Evolutionary conservation across 2,329 filamentous ascomycete genomes (phyloP).

Genomic region (Ilyonectria robusta): DNA sequence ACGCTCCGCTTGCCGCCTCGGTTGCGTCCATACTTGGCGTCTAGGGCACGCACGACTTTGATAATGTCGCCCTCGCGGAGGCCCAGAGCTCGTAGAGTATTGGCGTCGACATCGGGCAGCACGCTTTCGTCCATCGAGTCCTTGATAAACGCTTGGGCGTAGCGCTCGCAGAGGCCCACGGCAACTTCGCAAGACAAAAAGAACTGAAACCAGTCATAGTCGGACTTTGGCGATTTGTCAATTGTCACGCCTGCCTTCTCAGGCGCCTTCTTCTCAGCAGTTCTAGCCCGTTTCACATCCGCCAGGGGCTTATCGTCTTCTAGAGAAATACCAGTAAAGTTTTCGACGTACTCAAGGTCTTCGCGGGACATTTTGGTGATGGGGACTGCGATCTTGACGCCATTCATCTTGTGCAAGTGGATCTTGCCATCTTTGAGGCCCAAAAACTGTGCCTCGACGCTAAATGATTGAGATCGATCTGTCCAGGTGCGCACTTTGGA

Average conservation of each 20-base stretch:
- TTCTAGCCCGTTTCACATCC: constrained; percentile 77
- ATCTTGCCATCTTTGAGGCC: constrained; percentile 96
- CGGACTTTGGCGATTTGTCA: constrained; percentile 73
- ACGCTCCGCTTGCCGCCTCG: constrained; percentile 55
- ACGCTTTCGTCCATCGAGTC: constrained; percentile 98
- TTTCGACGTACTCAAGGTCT: constrained; percentile 96
- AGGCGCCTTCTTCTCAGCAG: constrained; percentile 47
- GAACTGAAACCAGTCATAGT: constrained; percentile 99
- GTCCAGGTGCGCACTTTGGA: constrained; percentile 93
- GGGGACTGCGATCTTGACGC: constrained; percentile 97
- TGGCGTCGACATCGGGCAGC: constrained; percentile 88
- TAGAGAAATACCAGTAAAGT: constrained; percentile 86
- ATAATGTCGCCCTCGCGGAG: constrained; percentile 96
- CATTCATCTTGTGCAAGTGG: constrained; percentile 97
- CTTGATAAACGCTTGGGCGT: constrained; percentile 87
- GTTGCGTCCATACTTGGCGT: constrained; percentile 81
- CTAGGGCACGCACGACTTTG: constrained; percentile 91
- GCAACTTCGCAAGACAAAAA: constrained; percentile 94
- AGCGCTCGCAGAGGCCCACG: constrained; percentile 93
- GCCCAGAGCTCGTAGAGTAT: constrained; percentile 88
- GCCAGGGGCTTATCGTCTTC: constrained; percentile 96
- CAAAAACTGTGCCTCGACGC: constrained; percentile 96
- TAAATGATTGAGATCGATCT: constrained; percentile 95
- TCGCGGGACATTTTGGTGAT: constrained; percentile 95
- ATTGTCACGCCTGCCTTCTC: constrained; percentile 72